Conservation (phyloP, 805 yeast species). For the Candida peoriensis region DNA sequence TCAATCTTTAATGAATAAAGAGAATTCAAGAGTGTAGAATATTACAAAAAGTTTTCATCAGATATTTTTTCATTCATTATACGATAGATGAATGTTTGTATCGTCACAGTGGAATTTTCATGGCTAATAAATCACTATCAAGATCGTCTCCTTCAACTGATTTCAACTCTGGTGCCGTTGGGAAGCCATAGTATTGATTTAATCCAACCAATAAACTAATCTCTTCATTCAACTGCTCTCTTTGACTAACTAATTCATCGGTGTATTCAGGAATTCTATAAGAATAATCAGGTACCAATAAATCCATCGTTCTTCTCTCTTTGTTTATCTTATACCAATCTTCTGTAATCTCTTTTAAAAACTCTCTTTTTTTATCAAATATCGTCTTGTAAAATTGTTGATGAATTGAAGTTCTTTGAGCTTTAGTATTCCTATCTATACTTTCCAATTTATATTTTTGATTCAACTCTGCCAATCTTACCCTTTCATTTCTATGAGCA, state of each 20-base stretch:
- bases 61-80: too few species aligned
- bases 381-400: slow-evolving; percentile 72
- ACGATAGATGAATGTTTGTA: not conserved
- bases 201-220: slow-evolving; percentile 67
- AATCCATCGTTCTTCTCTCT: slow-evolving; percentile 80
- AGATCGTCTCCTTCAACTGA: slow-evolving; percentile 69
- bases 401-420: slow-evolving; percentile 73
- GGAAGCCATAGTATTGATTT: slow-evolving; percentile 65
- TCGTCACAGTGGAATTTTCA: slow-evolving; percentile 28
- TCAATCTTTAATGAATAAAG: not conserved
- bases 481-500: slow-evolving; percentile 65
- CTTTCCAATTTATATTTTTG: slow-evolving; percentile 69
- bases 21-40: too few species aligned
- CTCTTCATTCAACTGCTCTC: slow-evolving; percentile 64
- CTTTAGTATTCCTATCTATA: slow-evolving; percentile 75
- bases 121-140: slow-evolving; percentile 61
- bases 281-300: slow-evolving; percentile 42
- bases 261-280: slow-evolving; percentile 36
- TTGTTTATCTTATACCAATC: slow-evolving; percentile 89
- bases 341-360: slow-evolving; percentile 70
- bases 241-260: slow-evolving; percentile 53
- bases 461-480: slow-evolving; percentile 42
- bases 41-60: too few species aligned
- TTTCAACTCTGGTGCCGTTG: slow-evolving; percentile 70
- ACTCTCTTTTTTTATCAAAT: slow-evolving; percentile 58